Conservation (phyloP, 1,139 yeast genomes). For the Nadsonia starkeyi-henricii region DNA sequence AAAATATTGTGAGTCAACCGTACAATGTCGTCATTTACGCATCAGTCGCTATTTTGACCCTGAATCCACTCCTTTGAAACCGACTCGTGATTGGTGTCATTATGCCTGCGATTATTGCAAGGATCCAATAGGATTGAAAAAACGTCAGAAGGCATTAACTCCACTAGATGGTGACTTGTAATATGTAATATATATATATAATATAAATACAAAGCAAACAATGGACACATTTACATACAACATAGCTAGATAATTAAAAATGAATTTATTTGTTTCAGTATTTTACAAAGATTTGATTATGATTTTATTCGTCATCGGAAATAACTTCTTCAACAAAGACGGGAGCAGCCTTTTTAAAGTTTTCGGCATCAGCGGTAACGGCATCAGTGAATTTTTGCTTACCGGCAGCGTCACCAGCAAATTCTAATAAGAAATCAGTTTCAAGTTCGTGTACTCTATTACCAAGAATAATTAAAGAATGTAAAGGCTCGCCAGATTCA, state of each 20-base stretch:
- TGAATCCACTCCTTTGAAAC: not conserved
- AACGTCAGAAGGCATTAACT: constrained; percentile 1
- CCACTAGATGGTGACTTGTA: no score
- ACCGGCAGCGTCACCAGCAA: constrained; percentile 37
- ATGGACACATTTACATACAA: no score
- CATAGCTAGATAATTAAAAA: not conserved
- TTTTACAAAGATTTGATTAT: not conserved
- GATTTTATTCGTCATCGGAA: constrained; percentile 9
- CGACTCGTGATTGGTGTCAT: constrained; percentile 16
- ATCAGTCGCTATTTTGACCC: constrained; percentile 64
- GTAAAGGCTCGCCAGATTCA: constrained; percentile 91
- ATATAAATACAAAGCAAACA: not conserved
- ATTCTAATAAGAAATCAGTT: constrained; percentile 68
- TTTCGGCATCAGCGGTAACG: constrained; percentile 60
- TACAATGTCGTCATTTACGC: constrained; percentile 68
- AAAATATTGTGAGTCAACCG: constrained; percentile 67
- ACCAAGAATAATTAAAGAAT: constrained; percentile 80
- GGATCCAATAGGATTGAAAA: constrained; percentile 10
- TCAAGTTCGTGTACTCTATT: constrained; percentile 91
- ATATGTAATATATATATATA: not conserved
- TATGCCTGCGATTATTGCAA: constrained; percentile 24
- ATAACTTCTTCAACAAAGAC: constrained; percentile 7
- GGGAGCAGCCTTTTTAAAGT: constrained; percentile 33
- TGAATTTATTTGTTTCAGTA: not conserved
- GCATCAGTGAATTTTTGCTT: constrained; percentile 43